Evolutionary conservation across 495 filamentous ascomycete genomes (phyloP).

Genomic region (Aspergillus sclerotioniger): DNA sequence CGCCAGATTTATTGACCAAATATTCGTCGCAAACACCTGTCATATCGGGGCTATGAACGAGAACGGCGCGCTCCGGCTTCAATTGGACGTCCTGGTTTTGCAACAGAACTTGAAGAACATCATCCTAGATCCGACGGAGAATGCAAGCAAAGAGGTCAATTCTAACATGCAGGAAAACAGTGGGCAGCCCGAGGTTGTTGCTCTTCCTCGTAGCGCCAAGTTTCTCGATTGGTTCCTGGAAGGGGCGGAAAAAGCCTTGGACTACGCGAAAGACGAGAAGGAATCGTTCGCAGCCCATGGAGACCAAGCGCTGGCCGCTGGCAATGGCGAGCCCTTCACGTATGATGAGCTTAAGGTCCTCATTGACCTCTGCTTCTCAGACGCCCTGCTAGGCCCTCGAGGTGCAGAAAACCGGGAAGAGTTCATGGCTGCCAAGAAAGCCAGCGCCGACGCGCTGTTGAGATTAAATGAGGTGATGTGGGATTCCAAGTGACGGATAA

Average conservation of each 20-base stretch:
- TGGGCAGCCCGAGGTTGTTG: conserved; percentile 49
- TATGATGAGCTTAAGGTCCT: conserved; percentile 84
- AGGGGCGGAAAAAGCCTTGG: conserved; percentile 69
- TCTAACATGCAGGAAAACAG: conserved; percentile 10
- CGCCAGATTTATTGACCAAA: conserved; percentile 64
- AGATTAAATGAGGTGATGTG: conserved; percentile 80
- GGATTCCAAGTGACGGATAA: conserved; percentile 39
- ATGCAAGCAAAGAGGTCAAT: conserved; percentile 11
- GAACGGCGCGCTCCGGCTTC: conserved; percentile 75
- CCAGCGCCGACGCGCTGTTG: conserved; percentile 71
- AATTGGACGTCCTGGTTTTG: conserved; percentile 87
- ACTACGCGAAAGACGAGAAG: conserved; percentile 59
- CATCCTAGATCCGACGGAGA: conserved; percentile 38
- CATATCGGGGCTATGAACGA: conserved; percentile 69
- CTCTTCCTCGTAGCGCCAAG: conserved; percentile 64
- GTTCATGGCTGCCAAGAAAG: conserved; percentile 67
- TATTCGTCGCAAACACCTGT: conserved; percentile 62
- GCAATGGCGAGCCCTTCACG: conserved; percentile 55
- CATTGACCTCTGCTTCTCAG: conserved; percentile 83
- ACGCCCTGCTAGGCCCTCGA: conserved; percentile 55
- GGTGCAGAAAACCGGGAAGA: conserved; percentile 70
- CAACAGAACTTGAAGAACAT: conserved; percentile 96
- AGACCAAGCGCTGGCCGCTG: conserved; percentile 36
- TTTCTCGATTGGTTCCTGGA: conserved; percentile 79
- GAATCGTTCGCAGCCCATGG: conserved; percentile 37